Conservation (phyloP, 345 rosid species). For the Zanthoxylum bungeanum region DNA sequence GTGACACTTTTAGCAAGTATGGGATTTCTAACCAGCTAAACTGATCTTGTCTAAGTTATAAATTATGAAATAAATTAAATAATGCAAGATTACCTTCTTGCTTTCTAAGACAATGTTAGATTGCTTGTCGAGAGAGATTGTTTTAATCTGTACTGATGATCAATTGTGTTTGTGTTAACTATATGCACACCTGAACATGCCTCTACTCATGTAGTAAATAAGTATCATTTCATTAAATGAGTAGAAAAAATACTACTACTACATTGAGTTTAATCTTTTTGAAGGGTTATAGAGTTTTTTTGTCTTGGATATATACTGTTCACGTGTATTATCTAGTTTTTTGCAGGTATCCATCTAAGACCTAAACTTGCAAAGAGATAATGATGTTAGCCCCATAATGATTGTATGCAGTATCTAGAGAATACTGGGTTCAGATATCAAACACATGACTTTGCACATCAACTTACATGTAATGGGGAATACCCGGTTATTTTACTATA, state of each 20-base stretch:
- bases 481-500: not conserved
- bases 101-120: not conserved
- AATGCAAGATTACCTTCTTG: not conserved
- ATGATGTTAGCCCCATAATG: not conserved
- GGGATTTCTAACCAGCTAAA: not conserved
- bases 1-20: not conserved
- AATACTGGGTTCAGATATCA: not conserved
- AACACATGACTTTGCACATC: not conserved
- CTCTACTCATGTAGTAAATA: not conserved
- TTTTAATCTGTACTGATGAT: not conserved
- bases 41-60: not conserved
- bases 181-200: not conserved
- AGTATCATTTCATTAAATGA: not conserved
- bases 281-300: not conserved
- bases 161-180: not conserved
- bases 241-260: not conserved
- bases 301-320: not conserved
- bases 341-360: not conserved
- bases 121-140: not conserved
- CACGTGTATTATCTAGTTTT: not conserved
- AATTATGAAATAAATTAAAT: not conserved
- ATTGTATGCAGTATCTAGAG: not conserved
- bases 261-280: constrained; percentile 9
- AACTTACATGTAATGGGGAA: not conserved
- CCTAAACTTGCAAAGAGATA: not conserved